Evolutionary conservation across 805 yeast species (phyloP).

Genomic region (Nakazawaea ishiwadae): DNA sequence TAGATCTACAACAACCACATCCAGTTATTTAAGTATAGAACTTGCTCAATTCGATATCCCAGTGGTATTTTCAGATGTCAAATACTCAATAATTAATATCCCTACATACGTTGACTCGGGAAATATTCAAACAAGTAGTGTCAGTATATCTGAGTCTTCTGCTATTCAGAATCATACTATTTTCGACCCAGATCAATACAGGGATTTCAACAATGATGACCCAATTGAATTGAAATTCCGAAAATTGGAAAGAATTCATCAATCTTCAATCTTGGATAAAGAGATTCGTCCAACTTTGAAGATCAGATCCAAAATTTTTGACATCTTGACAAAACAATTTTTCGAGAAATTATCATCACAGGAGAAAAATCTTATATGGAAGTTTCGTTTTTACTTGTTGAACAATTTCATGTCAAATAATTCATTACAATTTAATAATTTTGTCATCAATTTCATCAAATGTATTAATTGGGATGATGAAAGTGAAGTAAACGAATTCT

Average conservation of each 20-base stretch:
- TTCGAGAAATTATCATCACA: conserved; percentile 75
- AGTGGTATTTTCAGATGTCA: conserved; percentile 59
- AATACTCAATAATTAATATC: conserved; percentile 30
- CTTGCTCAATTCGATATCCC: conserved; percentile 68
- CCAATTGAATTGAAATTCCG: conserved; percentile 89
- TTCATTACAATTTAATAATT: conserved; percentile 29
- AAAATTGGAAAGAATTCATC: conserved; percentile 77
- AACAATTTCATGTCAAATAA: conserved; percentile 36
- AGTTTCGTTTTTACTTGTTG: conserved; percentile 77
- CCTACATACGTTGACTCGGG: conserved; percentile 17
- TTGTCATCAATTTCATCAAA: conserved; percentile 63
- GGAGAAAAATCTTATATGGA: conserved; percentile 88
- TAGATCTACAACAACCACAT: conserved; percentile 9
- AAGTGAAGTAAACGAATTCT: conserved; percentile 72
- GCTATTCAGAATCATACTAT: conserved; percentile 30
- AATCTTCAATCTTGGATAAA: conserved; percentile 69
- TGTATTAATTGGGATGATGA: conserved; percentile 88
- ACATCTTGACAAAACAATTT: conserved; percentile 73
- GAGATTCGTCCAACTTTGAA: conserved; percentile 88
- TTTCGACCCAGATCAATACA: conserved; percentile 64
- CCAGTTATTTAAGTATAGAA: conserved; percentile 31
- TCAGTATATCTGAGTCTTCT: conserved; percentile 14
- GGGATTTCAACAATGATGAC: conserved; percentile 42
- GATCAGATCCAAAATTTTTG: conserved; percentile 65
- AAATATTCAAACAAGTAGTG: conserved; percentile 8